Conservation (phyloP, 495 filamentous ascomycete genomes). For the Penicillium odoratum region DNA sequence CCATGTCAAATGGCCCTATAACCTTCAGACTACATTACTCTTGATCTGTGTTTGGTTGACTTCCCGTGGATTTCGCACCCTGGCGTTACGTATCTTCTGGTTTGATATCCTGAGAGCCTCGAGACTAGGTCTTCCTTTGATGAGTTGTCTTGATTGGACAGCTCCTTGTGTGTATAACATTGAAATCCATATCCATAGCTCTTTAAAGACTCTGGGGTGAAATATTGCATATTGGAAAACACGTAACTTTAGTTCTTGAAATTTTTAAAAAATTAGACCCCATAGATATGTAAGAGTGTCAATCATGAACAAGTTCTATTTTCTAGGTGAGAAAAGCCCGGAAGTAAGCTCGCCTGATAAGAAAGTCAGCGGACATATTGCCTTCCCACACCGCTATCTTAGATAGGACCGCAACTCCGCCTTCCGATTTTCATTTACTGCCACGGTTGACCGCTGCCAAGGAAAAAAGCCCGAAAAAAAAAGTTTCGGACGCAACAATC, state of each 20-base stretch:
- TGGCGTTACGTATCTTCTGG: neutral
- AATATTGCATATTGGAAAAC: neutral
- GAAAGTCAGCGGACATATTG: too few species aligned
- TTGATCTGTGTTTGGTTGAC: neutral
- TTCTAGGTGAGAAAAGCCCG: too few species aligned
- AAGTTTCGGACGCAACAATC: slow-evolving; percentile 20
- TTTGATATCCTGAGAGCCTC: slow-evolving; percentile 1
- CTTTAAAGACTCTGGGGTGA: neutral
- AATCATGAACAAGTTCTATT: too few species aligned
- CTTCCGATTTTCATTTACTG: slow-evolving; percentile 29
- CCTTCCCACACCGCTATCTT: too few species aligned
- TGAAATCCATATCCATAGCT: slow-evolving; percentile 6
- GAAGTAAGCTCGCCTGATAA: too few species aligned
- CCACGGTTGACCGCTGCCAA: slow-evolving; percentile 34
- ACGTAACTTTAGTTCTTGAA: neutral
- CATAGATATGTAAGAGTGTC: neutral
- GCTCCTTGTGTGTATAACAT: slow-evolving; percentile 1
- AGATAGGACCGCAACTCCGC: slow-evolving; percentile 25
- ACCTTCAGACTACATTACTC: slow-evolving; percentile 1
- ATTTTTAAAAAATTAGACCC: neutral
- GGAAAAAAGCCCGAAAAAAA: slow-evolving; percentile 37
- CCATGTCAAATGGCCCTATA: slow-evolving; percentile 9
- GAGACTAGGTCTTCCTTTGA: neutral
- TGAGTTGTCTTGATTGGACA: neutral
- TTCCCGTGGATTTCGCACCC: neutral